Evolutionary conservation across 2,329 filamentous ascomycete genomes (phyloP).

Genomic region (Geoglossum cookeanum): DNA sequence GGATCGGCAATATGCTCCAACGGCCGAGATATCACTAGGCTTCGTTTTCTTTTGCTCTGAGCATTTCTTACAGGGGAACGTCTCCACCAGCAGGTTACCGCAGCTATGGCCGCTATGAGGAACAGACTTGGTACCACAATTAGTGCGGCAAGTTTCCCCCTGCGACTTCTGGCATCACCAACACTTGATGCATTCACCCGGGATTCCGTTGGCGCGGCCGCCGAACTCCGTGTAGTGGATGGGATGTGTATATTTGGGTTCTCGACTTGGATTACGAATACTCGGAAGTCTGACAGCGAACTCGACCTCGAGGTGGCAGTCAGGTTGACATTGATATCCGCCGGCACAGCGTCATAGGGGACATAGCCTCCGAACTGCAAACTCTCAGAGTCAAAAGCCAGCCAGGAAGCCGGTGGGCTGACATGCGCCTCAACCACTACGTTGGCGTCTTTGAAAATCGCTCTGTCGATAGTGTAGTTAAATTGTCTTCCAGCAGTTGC

Average conservation of each 20-base stretch:
- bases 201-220: neutral
- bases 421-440: constrained; percentile 26
- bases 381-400: constrained; percentile 27
- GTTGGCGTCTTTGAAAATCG: constrained; percentile 22
- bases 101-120: neutral
- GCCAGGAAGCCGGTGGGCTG: constrained; percentile 25
- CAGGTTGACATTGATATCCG: constrained; percentile 24
- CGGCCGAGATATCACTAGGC: neutral
- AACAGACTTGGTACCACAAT: neutral
- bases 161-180: neutral
- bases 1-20: neutral
- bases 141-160: neutral
- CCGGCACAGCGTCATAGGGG: constrained; percentile 21
- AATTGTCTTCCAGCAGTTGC: constrained; percentile 31
- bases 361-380: constrained; percentile 30
- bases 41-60: neutral
- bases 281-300: constrained; percentile 21
- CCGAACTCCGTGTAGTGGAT: neutral
- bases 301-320: constrained; percentile 22
- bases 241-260: neutral
- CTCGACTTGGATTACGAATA: constrained; percentile 23
- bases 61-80: neutral
- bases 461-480: constrained; percentile 26
- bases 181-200: neutral
- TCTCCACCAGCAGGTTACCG: neutral